Conservation (phyloP, 441 rosid genomes). For the Omphalea diandra region DNA sequence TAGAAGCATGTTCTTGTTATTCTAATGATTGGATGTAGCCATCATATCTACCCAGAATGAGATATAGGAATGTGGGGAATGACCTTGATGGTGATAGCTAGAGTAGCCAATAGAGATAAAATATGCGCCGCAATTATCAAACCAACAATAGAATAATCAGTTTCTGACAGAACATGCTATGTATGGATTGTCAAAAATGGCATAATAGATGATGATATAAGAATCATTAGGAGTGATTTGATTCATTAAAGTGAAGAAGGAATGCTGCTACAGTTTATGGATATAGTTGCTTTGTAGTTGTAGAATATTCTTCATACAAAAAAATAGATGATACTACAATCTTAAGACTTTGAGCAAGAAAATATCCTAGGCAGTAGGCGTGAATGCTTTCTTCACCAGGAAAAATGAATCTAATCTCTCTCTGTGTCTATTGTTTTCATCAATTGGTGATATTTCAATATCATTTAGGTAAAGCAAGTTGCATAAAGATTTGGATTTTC, state of each 20-base stretch:
- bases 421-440: neutral
- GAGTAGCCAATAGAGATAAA: neutral
- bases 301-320: no score
- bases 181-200: constrained; percentile 17
- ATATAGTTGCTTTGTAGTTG: neutral
- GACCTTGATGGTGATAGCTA: constrained; percentile 24
- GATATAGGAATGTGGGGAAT: constrained; percentile 4
- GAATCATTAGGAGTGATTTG: neutral
- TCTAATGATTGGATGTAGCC: constrained; percentile 13
- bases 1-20: neutral
- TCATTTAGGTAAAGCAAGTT: neutral
- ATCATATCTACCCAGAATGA: constrained; percentile 3
- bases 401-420: neutral
- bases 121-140: constrained; percentile 8
- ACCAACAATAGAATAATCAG: neutral
- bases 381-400: neutral
- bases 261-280: neutral
- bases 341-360: neutral
- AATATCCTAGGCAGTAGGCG: neutral
- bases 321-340: neutral
- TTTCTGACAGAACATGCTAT: neutral
- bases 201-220: neutral
- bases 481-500: neutral
- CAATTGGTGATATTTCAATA: neutral
- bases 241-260: neutral